phyloP scores from a whole-genome alignment of 441 rosid genomes.

The Metrosideros polymorpha region DNA sequence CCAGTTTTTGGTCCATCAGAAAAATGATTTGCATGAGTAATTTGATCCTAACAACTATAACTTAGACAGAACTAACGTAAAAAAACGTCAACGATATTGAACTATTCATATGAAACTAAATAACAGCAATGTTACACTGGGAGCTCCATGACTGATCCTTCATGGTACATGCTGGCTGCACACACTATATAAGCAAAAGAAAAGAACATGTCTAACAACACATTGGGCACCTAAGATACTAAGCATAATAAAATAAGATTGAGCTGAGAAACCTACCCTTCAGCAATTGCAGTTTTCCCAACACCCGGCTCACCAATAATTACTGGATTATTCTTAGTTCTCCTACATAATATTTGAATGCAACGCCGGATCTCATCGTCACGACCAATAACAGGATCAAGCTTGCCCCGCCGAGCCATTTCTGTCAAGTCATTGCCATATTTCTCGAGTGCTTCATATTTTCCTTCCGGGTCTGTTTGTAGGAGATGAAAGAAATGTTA shows the following conservation, averaged over 20 bases:
- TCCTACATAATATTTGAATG: not conserved
- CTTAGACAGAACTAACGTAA: not conserved
- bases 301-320: not conserved
- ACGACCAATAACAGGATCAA: not conserved
- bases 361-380: not conserved
- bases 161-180: not conserved
- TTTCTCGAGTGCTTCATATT: conserved; percentile 9
- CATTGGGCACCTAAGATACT: not conserved
- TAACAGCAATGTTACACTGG: not conserved
- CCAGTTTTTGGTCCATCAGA: not conserved
- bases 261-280: not conserved
- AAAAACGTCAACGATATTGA: not conserved
- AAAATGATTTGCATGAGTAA: not conserved
- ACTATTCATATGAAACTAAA: not conserved
- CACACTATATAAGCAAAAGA: not conserved
- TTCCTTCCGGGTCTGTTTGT: conserved; percentile 1
- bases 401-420: not conserved
- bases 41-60: not conserved
- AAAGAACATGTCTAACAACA: not conserved
- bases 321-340: not conserved
- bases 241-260: not conserved
- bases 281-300: not conserved
- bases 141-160: not conserved
- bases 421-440: not conserved
- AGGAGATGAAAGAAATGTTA: not conserved